phyloP scores from a whole-genome alignment of 257 asterid species.

The Capsicum pubescens region DNA sequence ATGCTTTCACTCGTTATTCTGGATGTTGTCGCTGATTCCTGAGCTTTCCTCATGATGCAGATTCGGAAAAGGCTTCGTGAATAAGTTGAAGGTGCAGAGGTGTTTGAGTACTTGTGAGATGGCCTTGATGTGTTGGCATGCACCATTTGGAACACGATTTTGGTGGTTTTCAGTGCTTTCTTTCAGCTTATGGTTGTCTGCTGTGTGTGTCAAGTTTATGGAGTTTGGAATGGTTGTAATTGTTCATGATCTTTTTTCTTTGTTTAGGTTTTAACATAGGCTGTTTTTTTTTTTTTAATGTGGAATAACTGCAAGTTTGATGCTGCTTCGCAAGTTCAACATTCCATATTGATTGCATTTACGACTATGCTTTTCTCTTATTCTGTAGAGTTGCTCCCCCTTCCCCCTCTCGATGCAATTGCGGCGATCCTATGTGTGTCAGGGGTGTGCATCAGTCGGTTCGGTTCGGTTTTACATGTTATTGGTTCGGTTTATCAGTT shows the following conservation, averaged over 20 bases:
- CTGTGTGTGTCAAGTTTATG: constrained; percentile 40
- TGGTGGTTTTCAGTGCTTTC: constrained; percentile 40
- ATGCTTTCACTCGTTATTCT: not conserved
- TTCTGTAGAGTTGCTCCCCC: not conserved
- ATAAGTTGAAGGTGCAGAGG: constrained; percentile 30
- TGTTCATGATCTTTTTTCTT: constrained; percentile 45
- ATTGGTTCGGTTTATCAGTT: no score
- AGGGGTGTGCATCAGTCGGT: not conserved
- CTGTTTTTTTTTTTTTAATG: constrained; percentile 36
- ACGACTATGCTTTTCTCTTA: not conserved
- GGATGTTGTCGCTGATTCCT: not conserved
- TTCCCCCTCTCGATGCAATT: not conserved
- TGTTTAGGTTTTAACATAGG: constrained; percentile 38
- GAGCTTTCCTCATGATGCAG: constrained; percentile 42
- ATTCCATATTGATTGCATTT: constrained; percentile 21
- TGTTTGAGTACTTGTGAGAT: constrained; percentile 31
- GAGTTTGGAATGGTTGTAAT: constrained; percentile 44
- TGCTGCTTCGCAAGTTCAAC: constrained; percentile 31
- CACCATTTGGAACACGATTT: constrained; percentile 36
- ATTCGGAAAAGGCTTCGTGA: constrained; percentile 59
- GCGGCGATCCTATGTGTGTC: not conserved
- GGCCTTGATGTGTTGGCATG: constrained; percentile 33
- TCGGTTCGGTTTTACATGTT: no score
- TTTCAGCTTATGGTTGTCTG: constrained; percentile 36
- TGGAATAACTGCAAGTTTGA: constrained; percentile 27